Conservation (phyloP, 306 rosid species). For the Quercus bicolor region DNA sequence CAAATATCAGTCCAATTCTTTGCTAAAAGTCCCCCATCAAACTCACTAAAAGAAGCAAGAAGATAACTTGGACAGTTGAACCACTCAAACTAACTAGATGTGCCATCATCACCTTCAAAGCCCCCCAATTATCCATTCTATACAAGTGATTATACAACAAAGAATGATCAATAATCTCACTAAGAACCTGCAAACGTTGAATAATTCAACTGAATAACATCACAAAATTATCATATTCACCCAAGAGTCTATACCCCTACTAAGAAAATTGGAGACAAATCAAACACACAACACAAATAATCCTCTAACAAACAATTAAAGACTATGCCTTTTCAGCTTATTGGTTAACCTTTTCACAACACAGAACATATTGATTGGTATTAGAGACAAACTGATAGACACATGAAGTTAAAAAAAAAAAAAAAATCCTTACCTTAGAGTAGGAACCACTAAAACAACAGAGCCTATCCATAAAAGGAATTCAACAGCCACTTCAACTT, state of each 20-base stretch:
- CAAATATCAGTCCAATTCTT: no score
- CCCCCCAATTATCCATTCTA: background rate
- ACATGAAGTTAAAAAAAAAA: background rate
- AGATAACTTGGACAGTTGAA: conserved; percentile 10
- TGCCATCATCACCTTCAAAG: background rate
- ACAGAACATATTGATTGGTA: conserved; percentile 7
- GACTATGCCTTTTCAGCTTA: conserved; percentile 9
- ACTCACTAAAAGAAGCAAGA: no score
- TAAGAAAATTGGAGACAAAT: background rate
- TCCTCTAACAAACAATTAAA: conserved; percentile 10
- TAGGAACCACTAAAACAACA: conserved; percentile 69
- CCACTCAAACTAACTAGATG: conserved; percentile 1
- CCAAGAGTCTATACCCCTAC: no score
- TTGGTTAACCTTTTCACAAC: conserved; percentile 6
- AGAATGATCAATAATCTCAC: background rate
- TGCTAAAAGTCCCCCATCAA: no score
- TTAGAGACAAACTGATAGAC: background rate
- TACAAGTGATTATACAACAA: background rate
- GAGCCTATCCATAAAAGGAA: conserved; percentile 58
- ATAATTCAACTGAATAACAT: background rate
- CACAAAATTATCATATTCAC: background rate
- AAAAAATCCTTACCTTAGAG: conserved; percentile 51
- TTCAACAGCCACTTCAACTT: conserved; percentile 23
- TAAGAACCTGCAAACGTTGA: background rate
- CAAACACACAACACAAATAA: conserved; percentile 18